Percentiles rank a stretch among this genome's conserved stretches.
Evolutionary conservation across 2,329 filamentous ascomycete genomes (phyloP).

Genomic region (Amphichorda felina): DNA sequence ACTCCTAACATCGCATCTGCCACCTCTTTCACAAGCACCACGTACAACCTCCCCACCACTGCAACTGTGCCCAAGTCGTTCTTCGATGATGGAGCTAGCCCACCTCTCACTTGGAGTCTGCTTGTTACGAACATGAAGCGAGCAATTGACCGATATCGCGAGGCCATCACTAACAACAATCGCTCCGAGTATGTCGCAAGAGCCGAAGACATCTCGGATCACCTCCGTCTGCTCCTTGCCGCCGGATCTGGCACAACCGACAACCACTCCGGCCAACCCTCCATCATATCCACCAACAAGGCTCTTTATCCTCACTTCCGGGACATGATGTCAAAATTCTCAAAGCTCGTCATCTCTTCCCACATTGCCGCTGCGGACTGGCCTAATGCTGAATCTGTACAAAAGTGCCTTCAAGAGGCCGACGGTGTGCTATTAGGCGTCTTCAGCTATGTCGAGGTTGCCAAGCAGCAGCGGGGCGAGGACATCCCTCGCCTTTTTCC

Average conservation of each 20-base stretch:
- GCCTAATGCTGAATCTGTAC: constrained; percentile 83
- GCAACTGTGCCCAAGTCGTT: constrained; percentile 66
- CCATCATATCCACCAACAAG: constrained; percentile 98
- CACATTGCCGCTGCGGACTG: constrained; percentile 96
- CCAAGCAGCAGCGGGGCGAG: constrained; percentile 83
- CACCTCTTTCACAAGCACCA: constrained; percentile 49
- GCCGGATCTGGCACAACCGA: constrained; percentile 95
- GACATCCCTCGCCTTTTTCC: constrained; percentile 87
- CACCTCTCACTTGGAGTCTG: constrained; percentile 77
- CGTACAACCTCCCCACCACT: constrained; percentile 44
- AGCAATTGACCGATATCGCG: constrained; percentile 80
- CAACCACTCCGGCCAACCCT: constrained; percentile 96
- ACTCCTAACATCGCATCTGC: constrained; percentile 43
- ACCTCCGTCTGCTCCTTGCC: constrained; percentile 83
- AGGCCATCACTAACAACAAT: constrained; percentile 73
- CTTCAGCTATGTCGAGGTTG: constrained; percentile 92
- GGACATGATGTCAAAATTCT: constrained; percentile 99
- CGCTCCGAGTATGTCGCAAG: constrained; percentile 84
- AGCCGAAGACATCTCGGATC: constrained; percentile 97
- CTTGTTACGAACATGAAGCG: constrained; percentile 88
- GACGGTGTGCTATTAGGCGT: constrained; percentile 90
- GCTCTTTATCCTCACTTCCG: constrained; percentile 93
- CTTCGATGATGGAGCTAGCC: constrained; percentile 76
- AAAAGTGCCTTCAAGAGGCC: constrained; percentile 95
- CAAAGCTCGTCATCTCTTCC: constrained; percentile 95